phyloP scores from a whole-genome alignment of 805 yeast species.

The Suhomyces kilbournensis region DNA sequence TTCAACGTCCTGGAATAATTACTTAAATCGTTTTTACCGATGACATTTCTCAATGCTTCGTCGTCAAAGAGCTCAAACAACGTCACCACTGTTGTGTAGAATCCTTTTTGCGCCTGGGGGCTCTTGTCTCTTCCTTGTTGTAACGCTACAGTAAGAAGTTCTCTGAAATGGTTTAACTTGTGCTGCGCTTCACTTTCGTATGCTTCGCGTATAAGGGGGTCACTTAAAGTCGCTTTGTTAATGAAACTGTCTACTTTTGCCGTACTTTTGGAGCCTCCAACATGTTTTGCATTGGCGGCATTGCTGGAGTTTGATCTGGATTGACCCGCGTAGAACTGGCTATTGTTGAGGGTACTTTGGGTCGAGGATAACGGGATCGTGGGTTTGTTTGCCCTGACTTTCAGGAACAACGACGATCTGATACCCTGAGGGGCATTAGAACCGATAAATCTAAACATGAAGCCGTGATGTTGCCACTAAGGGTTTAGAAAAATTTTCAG shows the following conservation, averaged over 20 bases:
- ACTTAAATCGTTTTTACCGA: slow-evolving; percentile 20
- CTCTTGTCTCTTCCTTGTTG: slow-evolving; percentile 11
- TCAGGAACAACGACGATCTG: slow-evolving; percentile 37
- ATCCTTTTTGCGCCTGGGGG: slow-evolving; percentile 5
- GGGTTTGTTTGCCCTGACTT: slow-evolving; percentile 29
- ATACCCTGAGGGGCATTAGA: slow-evolving; percentile 35
- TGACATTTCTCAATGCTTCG: slow-evolving; percentile 15
- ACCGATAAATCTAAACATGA: slow-evolving; percentile 39
- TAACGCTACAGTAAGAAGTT: slow-evolving; percentile 22
- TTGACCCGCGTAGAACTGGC: slow-evolving; percentile 6
- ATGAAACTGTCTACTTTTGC: slow-evolving; percentile 18
- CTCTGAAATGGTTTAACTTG: slow-evolving; percentile 28
- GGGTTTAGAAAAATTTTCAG: slow-evolving; percentile 3
- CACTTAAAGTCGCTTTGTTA: slow-evolving; percentile 15
- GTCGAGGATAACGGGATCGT: slow-evolving; percentile 4
- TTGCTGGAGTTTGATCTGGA: slow-evolving; percentile 20
- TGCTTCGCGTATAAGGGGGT: slow-evolving; percentile 21
- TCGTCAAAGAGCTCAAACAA: slow-evolving; percentile 9
- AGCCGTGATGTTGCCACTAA: slow-evolving; percentile 1
- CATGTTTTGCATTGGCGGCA: slow-evolving; percentile 3
- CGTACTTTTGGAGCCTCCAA: slow-evolving; percentile 2
- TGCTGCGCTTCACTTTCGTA: slow-evolving; percentile 16
- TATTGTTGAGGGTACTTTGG: not conserved
- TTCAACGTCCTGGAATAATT: slow-evolving; percentile 21
- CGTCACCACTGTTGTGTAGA: slow-evolving; percentile 3